Evolutionary conservation across 2,329 filamentous ascomycete genomes (phyloP), one percentile per base, ranked within the genome.

Genomic region (Diaporthe sp.): DNA sequence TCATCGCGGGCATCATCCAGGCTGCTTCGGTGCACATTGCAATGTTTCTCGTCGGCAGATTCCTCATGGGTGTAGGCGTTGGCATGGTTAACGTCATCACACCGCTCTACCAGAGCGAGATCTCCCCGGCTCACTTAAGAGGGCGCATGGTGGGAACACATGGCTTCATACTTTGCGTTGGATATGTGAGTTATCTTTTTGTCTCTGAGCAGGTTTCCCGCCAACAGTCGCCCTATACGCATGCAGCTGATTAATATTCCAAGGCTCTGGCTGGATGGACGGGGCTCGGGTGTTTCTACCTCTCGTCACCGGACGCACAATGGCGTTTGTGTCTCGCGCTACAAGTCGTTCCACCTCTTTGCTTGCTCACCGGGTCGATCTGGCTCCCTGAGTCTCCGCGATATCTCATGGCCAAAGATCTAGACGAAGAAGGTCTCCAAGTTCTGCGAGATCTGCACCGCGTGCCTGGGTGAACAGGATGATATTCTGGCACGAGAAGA

Each of bases 71-170:
- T 1, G 51, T 80, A 67, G 79, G 78, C 6, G 75, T 75, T 12
- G 79, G 77, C 53, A 80, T 80, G 78, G 74, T 79, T 15, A 76
- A 79, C 31, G 79, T 79, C 12, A 79, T 78, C 31, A 77, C 75
- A 5, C 78, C 78, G 2, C 75, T 80, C 12, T 80, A 80, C 55
- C 83, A 84, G 82, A 81, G 80, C 42, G 82, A 82, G 57, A 79
- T 84, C 58, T 81, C 82, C 1, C 82, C 83, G 6, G 78, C 79
- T 6, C 77, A 80, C 25, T 77, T 82, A 34, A 79, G 83, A 37
- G 83, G 81, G 12, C 80, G 80, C 34, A 78, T 84, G 60, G 60
- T 62, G 25, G 60, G 60, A 17, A 62, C 60, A 1, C 60, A 62
- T 28, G 60, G 60, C 4, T 62, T 62, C 15, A 62, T 62, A 62